Evolutionary conservation across 176 grass and related monocot genomes (phyloP).

Genomic region (Musa beccarii): DNA sequence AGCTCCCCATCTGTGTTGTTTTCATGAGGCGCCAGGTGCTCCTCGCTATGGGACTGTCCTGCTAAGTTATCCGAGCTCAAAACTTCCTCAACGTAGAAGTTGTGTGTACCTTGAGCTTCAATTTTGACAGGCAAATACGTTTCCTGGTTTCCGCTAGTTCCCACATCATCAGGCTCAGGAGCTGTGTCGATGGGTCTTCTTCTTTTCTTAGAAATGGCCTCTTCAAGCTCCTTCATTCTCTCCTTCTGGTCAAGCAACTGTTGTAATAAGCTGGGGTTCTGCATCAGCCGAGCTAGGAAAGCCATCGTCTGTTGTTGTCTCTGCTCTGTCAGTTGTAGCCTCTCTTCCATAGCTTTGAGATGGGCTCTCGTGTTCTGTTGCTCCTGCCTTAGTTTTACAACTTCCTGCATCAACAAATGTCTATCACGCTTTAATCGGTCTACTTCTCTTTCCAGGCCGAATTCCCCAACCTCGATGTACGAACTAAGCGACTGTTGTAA

Average conservation of each 20-base stretch:
- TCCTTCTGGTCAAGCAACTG: slow-evolving; percentile 58
- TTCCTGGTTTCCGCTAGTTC: slow-evolving; percentile 29
- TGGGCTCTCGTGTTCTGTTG: slow-evolving; percentile 64
- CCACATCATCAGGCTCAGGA: slow-evolving; percentile 32
- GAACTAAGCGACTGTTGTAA: slow-evolving; percentile 50
- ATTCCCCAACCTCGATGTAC: slow-evolving; percentile 79
- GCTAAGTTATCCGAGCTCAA: slow-evolving; percentile 11
- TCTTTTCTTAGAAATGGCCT: slow-evolving; percentile 82
- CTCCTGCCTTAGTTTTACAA: slow-evolving; percentile 87
- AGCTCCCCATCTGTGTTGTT: slow-evolving; percentile 28
- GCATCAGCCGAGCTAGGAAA: slow-evolving; percentile 68
- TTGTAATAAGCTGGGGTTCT: slow-evolving; percentile 60
- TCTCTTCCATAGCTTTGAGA: slow-evolving; percentile 80
- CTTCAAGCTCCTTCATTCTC: slow-evolving; percentile 63
- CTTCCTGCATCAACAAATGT: slow-evolving; percentile 61
- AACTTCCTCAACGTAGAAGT: slow-evolving; percentile 26
- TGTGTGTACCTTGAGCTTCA: slow-evolving; percentile 20
- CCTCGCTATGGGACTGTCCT: slow-evolving; percentile 11
- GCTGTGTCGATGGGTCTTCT: slow-evolving; percentile 51
- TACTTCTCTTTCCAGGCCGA: slow-evolving; percentile 65
- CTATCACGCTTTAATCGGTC: slow-evolving; percentile 68
- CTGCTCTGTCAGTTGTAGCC: slow-evolving; percentile 67
- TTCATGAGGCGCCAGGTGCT: slow-evolving; percentile 14
- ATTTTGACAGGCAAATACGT: slow-evolving; percentile 26
- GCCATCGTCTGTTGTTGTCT: slow-evolving; percentile 77